phyloP scores from a whole-genome alignment of 2,329 filamentous ascomycete species.

The Fusarium oligoseptatum region DNA sequence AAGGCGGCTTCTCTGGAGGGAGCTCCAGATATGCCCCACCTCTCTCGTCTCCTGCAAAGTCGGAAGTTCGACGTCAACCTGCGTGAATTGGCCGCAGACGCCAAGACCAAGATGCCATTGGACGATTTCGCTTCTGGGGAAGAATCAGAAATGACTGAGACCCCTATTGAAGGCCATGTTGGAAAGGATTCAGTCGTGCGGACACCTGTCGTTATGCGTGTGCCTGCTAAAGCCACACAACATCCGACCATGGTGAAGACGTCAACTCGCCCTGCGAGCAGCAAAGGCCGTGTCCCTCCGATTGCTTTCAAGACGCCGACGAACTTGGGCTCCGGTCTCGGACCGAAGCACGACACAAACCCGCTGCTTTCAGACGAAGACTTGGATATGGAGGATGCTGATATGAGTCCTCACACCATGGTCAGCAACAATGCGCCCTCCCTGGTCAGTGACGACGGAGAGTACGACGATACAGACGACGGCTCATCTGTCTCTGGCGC shows the following conservation, averaged over 20 bases:
- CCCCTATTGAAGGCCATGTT: conserved; percentile 21
- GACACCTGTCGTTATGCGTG: conserved; percentile 64
- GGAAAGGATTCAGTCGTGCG: conserved; percentile 44
- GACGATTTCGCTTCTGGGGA: conserved; percentile 67
- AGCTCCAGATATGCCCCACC: conserved; percentile 72
- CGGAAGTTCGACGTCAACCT: conserved; percentile 74
- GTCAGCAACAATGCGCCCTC: conserved; percentile 83
- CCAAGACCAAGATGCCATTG: conserved; percentile 66
- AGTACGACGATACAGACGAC: conserved; percentile 80
- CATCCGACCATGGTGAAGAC: conserved; percentile 60
- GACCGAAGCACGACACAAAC: conserved; percentile 39
- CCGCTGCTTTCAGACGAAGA: conserved; percentile 58
- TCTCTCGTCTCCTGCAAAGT: conserved; percentile 74
- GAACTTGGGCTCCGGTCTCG: conserved; percentile 36
- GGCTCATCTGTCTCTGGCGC: conserved; percentile 71
- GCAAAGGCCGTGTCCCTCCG: conserved; percentile 64
- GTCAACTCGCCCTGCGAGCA: conserved; percentile 65
- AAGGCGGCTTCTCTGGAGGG: conserved; percentile 59
- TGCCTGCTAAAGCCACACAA: conserved; percentile 70
- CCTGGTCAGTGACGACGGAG: conserved; percentile 83
- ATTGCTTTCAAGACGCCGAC: conserved; percentile 57
- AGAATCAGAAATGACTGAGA: conserved; percentile 61
- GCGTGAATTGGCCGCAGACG: conserved; percentile 68
- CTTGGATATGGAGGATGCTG: conserved; percentile 67
- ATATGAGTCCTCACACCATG: conserved; percentile 77